Evolutionary conservation across 23 red algal genomes (phyloP), one percentile per base, ranked within the genome.

Genomic region (Gracilaria vermiculophylla): DNA sequence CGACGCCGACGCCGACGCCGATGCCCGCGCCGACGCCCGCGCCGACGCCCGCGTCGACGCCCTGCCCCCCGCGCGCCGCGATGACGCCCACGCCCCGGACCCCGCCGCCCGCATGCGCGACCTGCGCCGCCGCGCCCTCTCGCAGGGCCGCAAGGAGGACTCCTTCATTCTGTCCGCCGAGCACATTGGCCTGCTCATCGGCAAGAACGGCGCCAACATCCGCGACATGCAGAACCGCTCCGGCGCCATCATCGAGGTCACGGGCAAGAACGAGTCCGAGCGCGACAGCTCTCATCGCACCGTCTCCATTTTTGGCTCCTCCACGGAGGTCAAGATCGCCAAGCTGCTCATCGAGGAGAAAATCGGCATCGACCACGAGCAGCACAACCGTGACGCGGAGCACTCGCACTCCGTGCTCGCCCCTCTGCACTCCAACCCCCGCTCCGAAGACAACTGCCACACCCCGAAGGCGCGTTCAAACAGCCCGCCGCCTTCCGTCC

Each of bases 121-220:
- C 35, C n/a, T 51, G 0, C 86, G 71, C 2, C 73, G 86, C 17
- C 17, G 71, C 15, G 67, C 67, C 17, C 28, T 12, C 35, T 42
- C 67, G 20, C 67, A 73, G 25, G 73, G 73, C 31, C 45, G 40
- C 24, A 75, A 66, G 3, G 56, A 69, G 48, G 74, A 95, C 28
- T 89, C 87, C 15, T 77, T 96, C 55, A 69, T 65, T 35, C 49
- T 96, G 39, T 88, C 94, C 53, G 74, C 83, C 2, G 72, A 77
- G 35, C 78, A 77, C 40, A 85, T 96, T 50, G 94, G 94, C 43
- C 57, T 96, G 32, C 73, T 96, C 5, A 96, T 96, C 53, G 94
- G 94, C 53, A 91, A 91, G 41, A 79, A 77, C 37, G 94, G 94
- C 27, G 80, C 84, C 53, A 91, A 86, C 9, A 91, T 96, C 31